Evolutionary conservation across 129 eudicot genomes (phyloP).

Genomic region (Escallonia herrerae): DNA sequence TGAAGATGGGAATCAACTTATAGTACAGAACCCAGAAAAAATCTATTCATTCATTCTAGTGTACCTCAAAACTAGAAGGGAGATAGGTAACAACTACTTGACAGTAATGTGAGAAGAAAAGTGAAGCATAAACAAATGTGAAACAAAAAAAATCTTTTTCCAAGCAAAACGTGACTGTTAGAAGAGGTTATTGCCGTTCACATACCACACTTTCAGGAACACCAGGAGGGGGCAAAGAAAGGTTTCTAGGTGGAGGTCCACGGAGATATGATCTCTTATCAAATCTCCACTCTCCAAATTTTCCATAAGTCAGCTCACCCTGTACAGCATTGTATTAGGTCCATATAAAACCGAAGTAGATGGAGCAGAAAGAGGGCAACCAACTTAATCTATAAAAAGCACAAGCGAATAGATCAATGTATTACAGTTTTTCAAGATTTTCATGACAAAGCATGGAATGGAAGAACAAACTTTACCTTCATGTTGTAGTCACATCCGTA

Average conservation of each 20-base stretch:
- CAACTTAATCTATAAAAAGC: not conserved
- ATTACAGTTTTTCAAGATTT: not conserved
- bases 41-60: too few relatives aligned
- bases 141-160: too few relatives aligned
- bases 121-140: not conserved
- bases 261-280: slow-evolving; percentile 59
- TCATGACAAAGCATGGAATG: not conserved
- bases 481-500: slow-evolving; percentile 71
- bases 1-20: too few relatives aligned
- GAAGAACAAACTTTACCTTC: slow-evolving; percentile 38
- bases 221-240: slow-evolving; percentile 64
- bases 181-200: not conserved
- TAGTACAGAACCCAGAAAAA: too few relatives aligned
- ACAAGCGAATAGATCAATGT: not conserved
- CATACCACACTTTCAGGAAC: slow-evolving; percentile 84
- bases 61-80: too few relatives aligned
- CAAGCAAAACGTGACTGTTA: not conserved
- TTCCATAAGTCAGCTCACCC: slow-evolving; percentile 77
- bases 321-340: slow-evolving; percentile 15
- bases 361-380: not conserved
- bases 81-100: too few relatives aligned
- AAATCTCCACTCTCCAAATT: slow-evolving; percentile 76
- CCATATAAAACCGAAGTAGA: slow-evolving; percentile 4
- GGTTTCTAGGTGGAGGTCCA: slow-evolving; percentile 60
- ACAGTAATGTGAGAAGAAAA: not conserved